Conservation (phyloP, 192 early-diverging fungal genomes). For the Backusella australiensis region DNA sequence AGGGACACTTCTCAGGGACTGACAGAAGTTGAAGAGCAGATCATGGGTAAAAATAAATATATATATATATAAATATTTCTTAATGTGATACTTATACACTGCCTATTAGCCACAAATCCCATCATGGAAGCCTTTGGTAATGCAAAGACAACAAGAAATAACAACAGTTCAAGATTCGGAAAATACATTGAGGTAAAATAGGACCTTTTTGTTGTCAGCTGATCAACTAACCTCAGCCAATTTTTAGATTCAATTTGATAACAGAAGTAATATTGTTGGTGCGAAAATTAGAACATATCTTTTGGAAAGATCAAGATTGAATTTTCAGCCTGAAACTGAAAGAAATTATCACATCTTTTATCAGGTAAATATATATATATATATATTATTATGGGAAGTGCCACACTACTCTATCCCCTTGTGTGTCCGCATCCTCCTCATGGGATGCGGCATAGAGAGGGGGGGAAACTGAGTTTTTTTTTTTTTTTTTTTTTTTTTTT, state of each 20-base stretch:
- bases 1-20: conserved; percentile 47
- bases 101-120: conserved; percentile 83
- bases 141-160: conserved; percentile 98
- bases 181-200: conserved; percentile 85
- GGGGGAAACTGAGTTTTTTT: too few species aligned
- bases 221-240: not conserved
- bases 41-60: conserved; percentile 49
- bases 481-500: too few species aligned
- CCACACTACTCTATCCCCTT: too few species aligned
- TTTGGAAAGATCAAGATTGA: conserved; percentile 92
- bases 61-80: too few species aligned
- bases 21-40: conserved; percentile 78
- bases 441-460: not conserved
- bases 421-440: not conserved
- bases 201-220: not conserved
- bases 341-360: conserved; percentile 99
- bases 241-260: conserved; percentile 84
- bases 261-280: conserved; percentile 80
- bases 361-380: conserved; percentile 50
- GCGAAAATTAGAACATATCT: conserved; percentile 96
- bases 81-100: too few species aligned
- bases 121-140: conserved; percentile 99
- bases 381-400: not conserved
- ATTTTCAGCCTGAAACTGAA: conserved; percentile 90
- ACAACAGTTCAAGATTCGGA: conserved; percentile 97